A percentile compares a stretch with the other conserved stretches of the same genome.
Evolutionary conservation across 2,329 filamentous ascomycete species (phyloP).

Genomic region (Pseudocercospora fuligena): DNA sequence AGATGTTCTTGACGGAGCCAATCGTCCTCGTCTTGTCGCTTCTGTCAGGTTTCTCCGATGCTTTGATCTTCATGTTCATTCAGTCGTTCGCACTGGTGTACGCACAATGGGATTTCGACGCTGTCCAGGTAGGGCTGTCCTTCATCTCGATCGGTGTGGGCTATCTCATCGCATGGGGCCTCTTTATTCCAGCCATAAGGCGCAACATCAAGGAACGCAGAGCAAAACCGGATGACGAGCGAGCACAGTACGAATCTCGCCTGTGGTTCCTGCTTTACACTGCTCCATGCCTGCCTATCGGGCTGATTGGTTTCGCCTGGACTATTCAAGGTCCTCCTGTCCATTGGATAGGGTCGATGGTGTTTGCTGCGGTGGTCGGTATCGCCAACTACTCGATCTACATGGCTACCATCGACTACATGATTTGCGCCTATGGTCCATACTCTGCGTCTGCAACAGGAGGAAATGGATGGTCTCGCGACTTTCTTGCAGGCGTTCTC

Average conservation of each 20-base stretch:
- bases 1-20: conserved; percentile 77
- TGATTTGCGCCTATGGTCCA: conserved; percentile 74
- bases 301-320: conserved; percentile 75
- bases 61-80: conserved; percentile 80
- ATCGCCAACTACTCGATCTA: conserved; percentile 67
- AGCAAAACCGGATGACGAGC: conserved; percentile 53
- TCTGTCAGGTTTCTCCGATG: conserved; percentile 75
- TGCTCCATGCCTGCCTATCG: conserved; percentile 68
- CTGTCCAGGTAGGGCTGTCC: conserved; percentile 62
- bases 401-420: conserved; percentile 79
- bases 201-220: conserved; percentile 56
- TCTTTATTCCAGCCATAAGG: conserved; percentile 63
- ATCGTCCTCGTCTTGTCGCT: conserved; percentile 74
- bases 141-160: conserved; percentile 72
- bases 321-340: conserved; percentile 67
- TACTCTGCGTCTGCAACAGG: conserved; percentile 77
- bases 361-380: conserved; percentile 70
- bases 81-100: conserved; percentile 75
- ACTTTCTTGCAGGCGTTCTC: conserved; percentile 74
- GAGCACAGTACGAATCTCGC: conserved; percentile 68
- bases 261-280: conserved; percentile 69
- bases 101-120: conserved; percentile 68
- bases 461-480: conserved; percentile 75
- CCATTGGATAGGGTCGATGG: conserved; percentile 72
- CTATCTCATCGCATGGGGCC: conserved; percentile 66